A percentile compares a stretch with the other conserved stretches of the same genome.
phyloP scores from a whole-genome alignment of 2,329 filamentous ascomycete genomes.

The Paecilomyces fulvus region DNA sequence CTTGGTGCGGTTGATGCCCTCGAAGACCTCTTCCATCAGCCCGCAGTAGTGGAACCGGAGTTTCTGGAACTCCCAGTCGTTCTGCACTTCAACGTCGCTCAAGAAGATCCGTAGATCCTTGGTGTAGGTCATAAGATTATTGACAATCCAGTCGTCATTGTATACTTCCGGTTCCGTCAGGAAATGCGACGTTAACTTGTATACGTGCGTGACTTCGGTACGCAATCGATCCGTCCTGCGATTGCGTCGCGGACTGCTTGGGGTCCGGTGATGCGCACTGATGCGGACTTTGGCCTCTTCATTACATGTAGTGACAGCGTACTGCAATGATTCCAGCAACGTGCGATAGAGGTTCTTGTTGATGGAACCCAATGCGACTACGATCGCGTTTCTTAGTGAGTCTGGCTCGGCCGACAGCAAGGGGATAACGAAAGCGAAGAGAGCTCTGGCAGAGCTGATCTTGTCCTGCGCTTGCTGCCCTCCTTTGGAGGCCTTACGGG shows the following conservation, averaged over 20 bases:
- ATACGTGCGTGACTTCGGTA: constrained; percentile 93
- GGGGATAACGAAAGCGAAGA: constrained; percentile 88
- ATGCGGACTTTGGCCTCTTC: constrained; percentile 80
- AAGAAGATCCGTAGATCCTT: constrained; percentile 90
- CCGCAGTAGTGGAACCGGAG: constrained; percentile 90
- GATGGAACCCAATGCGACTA: constrained; percentile 85
- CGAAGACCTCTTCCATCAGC: constrained; percentile 84
- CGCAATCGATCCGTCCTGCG: constrained; percentile 77
- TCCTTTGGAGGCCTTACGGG: constrained; percentile 67
- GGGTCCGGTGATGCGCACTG: constrained; percentile 65
- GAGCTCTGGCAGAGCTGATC: constrained; percentile 75
- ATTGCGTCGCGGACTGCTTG: constrained; percentile 73
- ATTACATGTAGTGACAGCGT: constrained; percentile 75
- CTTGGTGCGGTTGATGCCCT: constrained; percentile 75
- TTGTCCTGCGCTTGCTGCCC: constrained; percentile 60
- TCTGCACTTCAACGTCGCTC: constrained; percentile 89
- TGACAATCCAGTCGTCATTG: constrained; percentile 82
- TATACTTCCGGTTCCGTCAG: constrained; percentile 69
- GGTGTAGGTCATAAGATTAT: constrained; percentile 79
- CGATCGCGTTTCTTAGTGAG: constrained; percentile 80
- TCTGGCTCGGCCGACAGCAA: constrained; percentile 71
- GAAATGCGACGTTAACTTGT: constrained; percentile 87
- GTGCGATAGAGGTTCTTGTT: constrained; percentile 90
- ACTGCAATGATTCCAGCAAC: constrained; percentile 79
- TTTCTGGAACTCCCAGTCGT: constrained; percentile 89